A percentile compares a stretch with the other conserved stretches of the same genome.
Conservation (phyloP, 2,329 filamentous ascomycete genomes). For the Lachnellula subtilissima region DNA sequence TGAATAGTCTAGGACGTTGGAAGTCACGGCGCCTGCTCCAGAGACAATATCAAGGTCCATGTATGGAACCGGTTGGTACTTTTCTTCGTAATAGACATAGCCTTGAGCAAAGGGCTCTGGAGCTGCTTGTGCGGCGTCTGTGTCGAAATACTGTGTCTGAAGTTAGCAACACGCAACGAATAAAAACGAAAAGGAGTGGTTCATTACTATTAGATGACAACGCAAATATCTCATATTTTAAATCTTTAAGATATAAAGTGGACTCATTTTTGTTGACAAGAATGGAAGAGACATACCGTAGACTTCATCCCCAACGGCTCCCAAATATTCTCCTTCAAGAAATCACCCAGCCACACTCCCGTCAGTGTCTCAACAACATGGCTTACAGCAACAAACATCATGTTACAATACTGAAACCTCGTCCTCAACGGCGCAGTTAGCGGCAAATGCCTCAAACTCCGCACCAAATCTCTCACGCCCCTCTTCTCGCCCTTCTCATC, state of each 20-base stretch:
- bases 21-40: constrained; percentile 43
- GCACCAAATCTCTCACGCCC: constrained; percentile 29
- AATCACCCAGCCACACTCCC: constrained; percentile 35
- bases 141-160: constrained; percentile 21
- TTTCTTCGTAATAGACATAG: constrained; percentile 37
- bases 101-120: constrained; percentile 36
- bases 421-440: constrained; percentile 41
- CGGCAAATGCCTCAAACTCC: constrained; percentile 42
- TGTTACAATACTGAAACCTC: constrained; percentile 46
- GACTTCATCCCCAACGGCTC: constrained; percentile 43
- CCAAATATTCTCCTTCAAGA: constrained; percentile 41
- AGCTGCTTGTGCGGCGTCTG: constrained; percentile 15
- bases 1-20: constrained; percentile 45
- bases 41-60: background rate
- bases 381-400: constrained; percentile 43
- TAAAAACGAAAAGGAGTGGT: background rate
- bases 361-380: constrained; percentile 43
- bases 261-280: background rate
- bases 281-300: constrained; percentile 27
- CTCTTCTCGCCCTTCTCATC: constrained; percentile 19
- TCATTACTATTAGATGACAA: constrained; percentile 11
- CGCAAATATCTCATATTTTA: background rate
- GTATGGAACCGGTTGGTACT: constrained; percentile 20
- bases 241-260: background rate
- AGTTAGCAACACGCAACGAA: background rate